phyloP scores from a whole-genome alignment of 257 asterid genomes.

The Fraxinus pennsylvanica region DNA sequence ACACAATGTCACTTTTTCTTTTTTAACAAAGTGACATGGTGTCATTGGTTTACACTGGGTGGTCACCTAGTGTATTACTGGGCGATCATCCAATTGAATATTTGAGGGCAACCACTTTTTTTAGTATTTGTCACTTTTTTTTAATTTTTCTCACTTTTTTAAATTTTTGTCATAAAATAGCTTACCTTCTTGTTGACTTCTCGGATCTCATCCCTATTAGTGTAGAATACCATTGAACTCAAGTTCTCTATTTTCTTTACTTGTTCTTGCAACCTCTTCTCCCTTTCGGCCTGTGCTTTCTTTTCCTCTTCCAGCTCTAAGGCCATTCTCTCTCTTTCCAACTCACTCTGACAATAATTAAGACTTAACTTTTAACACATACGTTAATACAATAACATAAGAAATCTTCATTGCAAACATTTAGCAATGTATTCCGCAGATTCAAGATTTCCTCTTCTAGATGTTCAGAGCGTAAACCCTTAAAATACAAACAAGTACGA shows the following conservation, averaged over 20 bases:
- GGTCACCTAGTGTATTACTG: no score
- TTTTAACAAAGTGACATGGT: no score
- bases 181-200: conserved; percentile 66
- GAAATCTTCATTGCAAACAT: conserved; percentile 48
- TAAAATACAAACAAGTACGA: conserved; percentile 27
- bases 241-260: conserved; percentile 84
- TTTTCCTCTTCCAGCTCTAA: conserved; percentile 93
- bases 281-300: conserved; percentile 92
- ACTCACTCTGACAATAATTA: conserved; percentile 60
- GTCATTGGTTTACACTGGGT: no score
- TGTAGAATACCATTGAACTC: conserved; percentile 89
- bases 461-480: conserved; percentile 90
- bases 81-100: no score
- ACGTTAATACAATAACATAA: conserved; percentile 20
- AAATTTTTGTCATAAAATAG: conserved; percentile 6
- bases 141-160: no score
- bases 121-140: no score
- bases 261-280: conserved; percentile 82
- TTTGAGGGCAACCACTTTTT: no score
- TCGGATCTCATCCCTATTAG: conserved; percentile 60
- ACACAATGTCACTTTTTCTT: no score
- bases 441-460: conserved; percentile 78
- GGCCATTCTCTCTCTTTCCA: conserved; percentile 95
- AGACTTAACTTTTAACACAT: conserved; percentile 11
- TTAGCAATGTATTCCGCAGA: conserved; percentile 85